A percentile compares a stretch with the other conserved stretches of the same genome.
These are phyloP conservation scores for Yueomyces sp. DNA, from an alignment of 1,139 yeast species.

Conservation along the genomic window DNA sequence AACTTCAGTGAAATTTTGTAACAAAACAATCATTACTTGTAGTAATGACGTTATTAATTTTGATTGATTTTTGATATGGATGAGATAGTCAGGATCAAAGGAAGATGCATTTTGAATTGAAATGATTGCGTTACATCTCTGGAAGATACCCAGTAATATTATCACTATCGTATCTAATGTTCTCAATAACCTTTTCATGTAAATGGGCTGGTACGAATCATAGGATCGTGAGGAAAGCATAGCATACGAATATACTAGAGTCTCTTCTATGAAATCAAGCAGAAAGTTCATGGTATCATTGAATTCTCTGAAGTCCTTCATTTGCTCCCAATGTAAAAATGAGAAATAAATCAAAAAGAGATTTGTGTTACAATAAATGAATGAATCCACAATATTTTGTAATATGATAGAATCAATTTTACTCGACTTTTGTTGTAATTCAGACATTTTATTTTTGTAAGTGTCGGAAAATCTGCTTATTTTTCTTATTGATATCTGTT, in stretches of 20 bases:
- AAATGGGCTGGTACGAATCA: background rate
- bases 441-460: background rate
- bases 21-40: background rate
- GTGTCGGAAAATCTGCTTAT: slow-evolving; percentile 8
- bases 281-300: background rate
- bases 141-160: background rate
- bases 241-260: background rate
- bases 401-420: background rate
- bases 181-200: background rate
- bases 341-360: background rate
- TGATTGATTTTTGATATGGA: background rate
- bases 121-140: background rate
- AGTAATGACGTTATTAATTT: background rate
- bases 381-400: background rate
- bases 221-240: background rate
- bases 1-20: background rate
- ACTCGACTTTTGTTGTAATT: background rate
- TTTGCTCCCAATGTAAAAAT: background rate
- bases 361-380: background rate
- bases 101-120: background rate
- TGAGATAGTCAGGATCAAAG: background rate
- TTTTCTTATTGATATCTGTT: slow-evolving; percentile 13
- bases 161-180: background rate
- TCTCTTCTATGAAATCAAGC: background rate
- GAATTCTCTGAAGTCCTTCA: background rate